phyloP scores from a whole-genome alignment of 768 basidiomycete species.

The Leccinum incarnatum region DNA sequence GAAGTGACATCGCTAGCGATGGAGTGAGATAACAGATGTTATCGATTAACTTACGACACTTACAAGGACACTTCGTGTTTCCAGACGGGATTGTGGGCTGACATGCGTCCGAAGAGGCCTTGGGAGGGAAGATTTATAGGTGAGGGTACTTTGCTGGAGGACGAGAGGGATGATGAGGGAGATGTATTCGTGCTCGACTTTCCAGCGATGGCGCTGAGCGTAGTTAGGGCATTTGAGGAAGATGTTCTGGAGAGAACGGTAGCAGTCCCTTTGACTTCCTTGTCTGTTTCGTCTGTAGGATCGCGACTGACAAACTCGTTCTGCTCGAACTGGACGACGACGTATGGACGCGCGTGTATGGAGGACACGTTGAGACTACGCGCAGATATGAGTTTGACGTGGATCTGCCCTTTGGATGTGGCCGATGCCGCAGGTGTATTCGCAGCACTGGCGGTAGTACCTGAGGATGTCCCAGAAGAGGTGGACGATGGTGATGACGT shows the following conservation, averaged over 20 bases:
- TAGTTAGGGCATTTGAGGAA: constrained; percentile 62
- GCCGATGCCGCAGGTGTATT: constrained; percentile 30
- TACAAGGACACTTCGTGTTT: constrained; percentile 99
- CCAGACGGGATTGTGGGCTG: constrained; percentile 92
- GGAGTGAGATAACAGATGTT: constrained; percentile 19
- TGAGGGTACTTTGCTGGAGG: constrained; percentile 38
- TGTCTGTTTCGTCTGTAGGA: constrained; percentile 80
- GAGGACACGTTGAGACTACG: constrained; percentile 75
- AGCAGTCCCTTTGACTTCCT: constrained; percentile 83
- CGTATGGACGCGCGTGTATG: constrained; percentile 73
- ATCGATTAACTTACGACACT: constrained; percentile 35
- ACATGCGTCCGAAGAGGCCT: constrained; percentile 60
- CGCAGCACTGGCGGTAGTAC: constrained; percentile 14
- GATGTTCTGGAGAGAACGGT: constrained; percentile 53
- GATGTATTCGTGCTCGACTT: constrained; percentile 44
- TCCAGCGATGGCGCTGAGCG: constrained; percentile 60
- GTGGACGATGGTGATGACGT: constrained; percentile 42
- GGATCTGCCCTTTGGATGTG: constrained; percentile 71
- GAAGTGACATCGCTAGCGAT: constrained; percentile 86
- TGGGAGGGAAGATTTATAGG: constrained; percentile 30
- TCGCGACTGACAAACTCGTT: constrained; percentile 96
- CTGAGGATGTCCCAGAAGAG: constrained; percentile 35
- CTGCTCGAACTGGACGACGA: constrained; percentile 97
- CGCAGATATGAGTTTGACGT: constrained; percentile 94
- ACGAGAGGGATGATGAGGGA: constrained; percentile 40